Percentiles rank a stretch among this genome's conserved stretches.
phyloP scores from a whole-genome alignment of 768 basidiomycete genomes.

The Tricholoma furcatifolium region DNA sequence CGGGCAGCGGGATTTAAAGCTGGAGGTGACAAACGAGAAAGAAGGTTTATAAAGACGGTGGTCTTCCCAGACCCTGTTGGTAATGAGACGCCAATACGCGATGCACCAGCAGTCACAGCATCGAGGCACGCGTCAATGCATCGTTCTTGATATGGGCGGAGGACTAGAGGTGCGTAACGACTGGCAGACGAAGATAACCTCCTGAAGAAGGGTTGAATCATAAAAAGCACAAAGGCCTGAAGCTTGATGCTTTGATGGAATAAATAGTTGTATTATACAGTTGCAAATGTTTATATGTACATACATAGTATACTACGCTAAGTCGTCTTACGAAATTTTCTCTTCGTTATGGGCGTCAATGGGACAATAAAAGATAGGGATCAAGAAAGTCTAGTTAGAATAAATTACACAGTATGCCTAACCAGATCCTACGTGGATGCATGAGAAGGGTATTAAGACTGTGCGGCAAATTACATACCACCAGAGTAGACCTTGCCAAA shows the following conservation, averaged over 20 bases:
- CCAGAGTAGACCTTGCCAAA: constrained; percentile 99
- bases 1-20: constrained; percentile 40
- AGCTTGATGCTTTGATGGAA: not conserved
- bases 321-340: not conserved
- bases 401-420: no score
- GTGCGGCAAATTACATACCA: constrained; percentile 25
- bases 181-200: constrained; percentile 8
- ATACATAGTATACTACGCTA: not conserved
- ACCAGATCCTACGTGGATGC: no score
- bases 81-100: constrained; percentile 79
- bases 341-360: not conserved
- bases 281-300: no score
- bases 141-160: constrained; percentile 87
- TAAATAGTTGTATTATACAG: no score
- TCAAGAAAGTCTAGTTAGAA: no score
- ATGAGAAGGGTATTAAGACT: no score
- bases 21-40: constrained; percentile 60
- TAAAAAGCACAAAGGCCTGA: constrained; percentile 1
- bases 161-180: constrained; percentile 25
- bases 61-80: constrained; percentile 91
- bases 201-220: constrained; percentile 9
- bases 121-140: constrained; percentile 77
- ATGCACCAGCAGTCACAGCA: constrained; percentile 64
- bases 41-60: constrained; percentile 83
- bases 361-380: not conserved